Evolutionary conservation across 768 basidiomycete genomes (phyloP), one percentile per base, ranked within the genome.

Genomic region (Mycena amicta): DNA sequence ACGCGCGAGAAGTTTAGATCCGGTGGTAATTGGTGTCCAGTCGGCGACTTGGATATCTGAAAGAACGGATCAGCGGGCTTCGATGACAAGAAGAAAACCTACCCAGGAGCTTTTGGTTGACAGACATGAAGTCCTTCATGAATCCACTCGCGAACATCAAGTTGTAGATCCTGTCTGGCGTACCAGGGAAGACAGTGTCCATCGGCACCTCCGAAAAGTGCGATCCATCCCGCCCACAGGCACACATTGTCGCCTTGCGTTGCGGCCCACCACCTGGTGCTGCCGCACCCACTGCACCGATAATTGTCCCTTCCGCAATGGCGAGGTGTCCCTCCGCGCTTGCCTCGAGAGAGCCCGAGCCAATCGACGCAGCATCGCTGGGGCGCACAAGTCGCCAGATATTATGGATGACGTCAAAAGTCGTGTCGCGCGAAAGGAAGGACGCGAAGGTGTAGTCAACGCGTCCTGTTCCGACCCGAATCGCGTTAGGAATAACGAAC

Each of bases 1-100:
- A 11, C 96, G 84, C 26, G 86, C 80, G 11, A 97, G 84, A 39
- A 93, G 81, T 55, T 87, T 84, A 30, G 87, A 84, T 15, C 80
- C 84, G 0, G 83, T 76, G 0, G 75, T 67, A 3, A 78, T 76
- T 0, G 96, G 95, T 18, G 83, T 77, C 97, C 97, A 98, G 70
- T 98, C 97, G 3, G 94, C 90, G 67, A 94, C 92, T 72, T 99
- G 95, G 53, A 99, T 84, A 63, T 98, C 96, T 98, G 59, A n/a
- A n/a, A n/a, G n/a, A n/a, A n/a, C n/a, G n/a, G n/a, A n/a, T n/a
- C n/a, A n/a, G n/a, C n/a, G n/a, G n/a, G n/a, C n/a, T n/a, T n/a
- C n/a, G n/a, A n/a, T n/a, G n/a, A n/a, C n/a, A 20, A 27, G n/a
- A 28, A 53, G 20, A 15, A 2, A 20, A 76, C 89, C 62, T 65